Conservation (phyloP, 2,329 filamentous ascomycete species). For the Trichoderma citrinoviride region DNA sequence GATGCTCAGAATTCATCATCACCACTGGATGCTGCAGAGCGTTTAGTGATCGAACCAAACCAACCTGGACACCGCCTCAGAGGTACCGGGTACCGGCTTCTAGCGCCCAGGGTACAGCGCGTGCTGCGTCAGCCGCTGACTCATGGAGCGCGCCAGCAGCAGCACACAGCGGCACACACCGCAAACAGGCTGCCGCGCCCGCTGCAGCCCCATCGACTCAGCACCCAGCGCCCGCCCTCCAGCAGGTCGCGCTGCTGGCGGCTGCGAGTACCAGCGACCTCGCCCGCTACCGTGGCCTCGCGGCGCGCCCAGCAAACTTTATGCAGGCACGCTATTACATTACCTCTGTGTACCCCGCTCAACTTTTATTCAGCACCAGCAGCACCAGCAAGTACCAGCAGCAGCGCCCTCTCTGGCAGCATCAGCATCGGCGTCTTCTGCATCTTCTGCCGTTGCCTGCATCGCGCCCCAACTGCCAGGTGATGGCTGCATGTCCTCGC, state of each 20-base stretch:
- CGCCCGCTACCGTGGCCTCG: background rate
- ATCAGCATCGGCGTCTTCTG: too few relatives aligned
- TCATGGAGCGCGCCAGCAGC: background rate
- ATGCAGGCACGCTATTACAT: conserved; percentile 1
- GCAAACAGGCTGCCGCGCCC: background rate
- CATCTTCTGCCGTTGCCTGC: background rate
- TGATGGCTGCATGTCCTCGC: too few relatives aligned
- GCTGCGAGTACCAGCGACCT: background rate
- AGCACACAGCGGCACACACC: background rate
- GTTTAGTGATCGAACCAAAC: background rate
- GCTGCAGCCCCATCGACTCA: too few relatives aligned
- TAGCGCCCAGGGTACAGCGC: background rate
- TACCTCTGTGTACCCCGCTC: conserved; percentile 10
- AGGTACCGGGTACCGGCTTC: conserved; percentile 1
- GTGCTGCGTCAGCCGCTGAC: conserved; percentile 2
- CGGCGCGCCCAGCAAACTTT: background rate
- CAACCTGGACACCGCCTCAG: background rate
- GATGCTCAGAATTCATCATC: background rate
- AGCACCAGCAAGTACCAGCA: too few relatives aligned
- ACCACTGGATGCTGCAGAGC: background rate
- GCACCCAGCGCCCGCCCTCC: background rate
- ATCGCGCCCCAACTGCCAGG: background rate
- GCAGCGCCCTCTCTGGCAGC: too few relatives aligned
- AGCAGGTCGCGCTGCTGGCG: background rate
- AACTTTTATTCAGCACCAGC: conserved; percentile 1